Evolutionary conservation across 2,329 filamentous ascomycete species (phyloP).

Genomic region (Diaporthe amygdali): DNA sequence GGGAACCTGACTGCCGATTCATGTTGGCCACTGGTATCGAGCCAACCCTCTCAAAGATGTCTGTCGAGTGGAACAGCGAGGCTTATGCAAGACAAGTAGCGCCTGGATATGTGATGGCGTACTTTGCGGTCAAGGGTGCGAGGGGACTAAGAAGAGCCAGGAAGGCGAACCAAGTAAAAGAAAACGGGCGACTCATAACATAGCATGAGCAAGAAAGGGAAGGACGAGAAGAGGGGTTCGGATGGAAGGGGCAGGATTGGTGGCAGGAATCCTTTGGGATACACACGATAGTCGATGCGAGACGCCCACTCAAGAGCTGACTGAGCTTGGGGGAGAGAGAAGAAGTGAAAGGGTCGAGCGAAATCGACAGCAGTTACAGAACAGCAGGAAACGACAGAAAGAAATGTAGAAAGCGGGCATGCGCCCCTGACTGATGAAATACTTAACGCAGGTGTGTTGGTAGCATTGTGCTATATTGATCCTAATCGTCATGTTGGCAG

Average conservation of each 20-base stretch:
- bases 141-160: conserved; percentile 1
- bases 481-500: conserved; percentile 4
- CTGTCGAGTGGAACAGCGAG: background rate
- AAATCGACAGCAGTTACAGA: background rate
- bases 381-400: background rate
- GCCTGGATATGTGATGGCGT: background rate
- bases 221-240: background rate
- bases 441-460: background rate
- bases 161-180: background rate
- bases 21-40: background rate
- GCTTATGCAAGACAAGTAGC: background rate
- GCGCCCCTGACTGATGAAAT: background rate
- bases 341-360: background rate
- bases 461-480: conserved; percentile 14
- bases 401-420: background rate
- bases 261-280: conserved; percentile 17
- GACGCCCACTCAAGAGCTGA: conserved; percentile 4
- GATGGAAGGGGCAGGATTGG: conserved; percentile 18
- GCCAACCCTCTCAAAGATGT: background rate
- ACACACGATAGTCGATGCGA: background rate
- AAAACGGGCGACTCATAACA: conserved; percentile 2
- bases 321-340: background rate
- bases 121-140: background rate
- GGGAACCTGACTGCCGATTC: conserved; percentile 24
- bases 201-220: background rate